A percentile compares a stretch with the other conserved stretches of the same genome.
These are phyloP conservation scores for Pleurotus tuoliensis DNA, from an alignment of 768 basidiomycete species.

Conservation along the genomic window DNA sequence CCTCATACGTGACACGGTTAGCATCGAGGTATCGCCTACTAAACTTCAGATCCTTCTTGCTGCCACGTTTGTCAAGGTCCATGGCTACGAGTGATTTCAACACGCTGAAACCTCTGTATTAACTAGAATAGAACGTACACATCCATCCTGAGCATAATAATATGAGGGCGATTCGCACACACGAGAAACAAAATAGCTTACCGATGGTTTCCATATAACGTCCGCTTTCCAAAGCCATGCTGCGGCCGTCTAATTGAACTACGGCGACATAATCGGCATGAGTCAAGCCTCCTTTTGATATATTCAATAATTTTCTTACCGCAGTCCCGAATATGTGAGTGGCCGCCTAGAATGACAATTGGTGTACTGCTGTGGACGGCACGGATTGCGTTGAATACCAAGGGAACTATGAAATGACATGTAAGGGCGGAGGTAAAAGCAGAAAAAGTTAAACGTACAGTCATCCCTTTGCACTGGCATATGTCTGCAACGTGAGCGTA, in stretches of 20 bases:
- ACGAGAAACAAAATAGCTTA: constrained; percentile 20
- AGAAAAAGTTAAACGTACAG: constrained; percentile 33
- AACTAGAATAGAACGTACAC: constrained; percentile 36
- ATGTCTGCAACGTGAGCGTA: constrained; percentile 44
- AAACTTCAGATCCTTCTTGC: constrained; percentile 52
- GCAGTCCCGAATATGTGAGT: constrained; percentile 80
- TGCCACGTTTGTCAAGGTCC: constrained; percentile 39
- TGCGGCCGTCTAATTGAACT: constrained; percentile 70
- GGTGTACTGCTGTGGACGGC: constrained; percentile 70
- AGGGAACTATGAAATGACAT: constrained; percentile 47
- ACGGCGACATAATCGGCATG: not conserved
- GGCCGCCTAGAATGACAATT: constrained; percentile 81
- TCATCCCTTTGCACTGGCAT: constrained; percentile 76
- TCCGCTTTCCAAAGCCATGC: constrained; percentile 79
- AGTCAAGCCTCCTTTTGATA: not conserved
- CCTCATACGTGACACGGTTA: constrained; percentile 74
- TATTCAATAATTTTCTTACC: constrained; percentile 29
- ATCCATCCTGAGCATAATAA: constrained; percentile 47
- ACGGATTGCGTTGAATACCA: constrained; percentile 72
- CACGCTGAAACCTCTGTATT: not conserved
- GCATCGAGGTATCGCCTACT: constrained; percentile 74
- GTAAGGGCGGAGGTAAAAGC: not conserved
- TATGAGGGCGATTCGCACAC: not conserved
- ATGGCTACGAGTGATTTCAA: constrained; percentile 30
- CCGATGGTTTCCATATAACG: constrained; percentile 93